A percentile compares a stretch with the other conserved stretches of the same genome.
Conservation (phyloP, 2,329 filamentous ascomycete genomes). For the Hypoxylon rubiginosum region DNA sequence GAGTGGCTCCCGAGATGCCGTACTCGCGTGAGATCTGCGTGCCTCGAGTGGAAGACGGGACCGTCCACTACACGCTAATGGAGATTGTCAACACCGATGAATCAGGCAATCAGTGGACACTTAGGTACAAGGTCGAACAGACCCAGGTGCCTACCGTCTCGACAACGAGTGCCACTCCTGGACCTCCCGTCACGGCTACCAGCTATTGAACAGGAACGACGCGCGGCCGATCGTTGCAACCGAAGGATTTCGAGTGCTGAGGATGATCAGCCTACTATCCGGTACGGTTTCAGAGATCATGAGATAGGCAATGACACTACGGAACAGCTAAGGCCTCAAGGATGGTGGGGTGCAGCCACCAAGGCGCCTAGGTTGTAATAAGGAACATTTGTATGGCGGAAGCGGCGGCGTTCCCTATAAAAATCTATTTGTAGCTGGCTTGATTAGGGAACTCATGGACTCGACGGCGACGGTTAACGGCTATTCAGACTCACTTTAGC, state of each 20-base stretch:
- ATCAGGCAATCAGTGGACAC: conserved; percentile 56
- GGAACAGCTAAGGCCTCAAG: conserved; percentile 16
- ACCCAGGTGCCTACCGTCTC: conserved; percentile 41
- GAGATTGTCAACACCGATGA: conserved; percentile 58
- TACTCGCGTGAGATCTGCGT: conserved; percentile 60
- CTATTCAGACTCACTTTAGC: conserved; percentile 18
- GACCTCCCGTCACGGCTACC: conserved; percentile 40
- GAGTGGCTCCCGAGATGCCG: conserved; percentile 45
- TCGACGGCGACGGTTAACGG: conserved; percentile 2
- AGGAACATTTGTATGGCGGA: conserved; percentile 33
- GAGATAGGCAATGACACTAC: conserved; percentile 22
- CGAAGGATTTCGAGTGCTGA: conserved; percentile 13
- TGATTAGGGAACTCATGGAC: conserved; percentile 11
- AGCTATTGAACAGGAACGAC: conserved; percentile 27
- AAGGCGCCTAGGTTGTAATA: conserved; percentile 19
- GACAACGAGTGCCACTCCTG: conserved; percentile 48
- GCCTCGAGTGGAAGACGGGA: conserved; percentile 60
- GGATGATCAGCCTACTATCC: conserved; percentile 14
- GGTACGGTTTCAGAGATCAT: conserved; percentile 17
- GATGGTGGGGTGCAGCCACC: conserved; percentile 34
- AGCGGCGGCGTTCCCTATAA: conserved; percentile 29
- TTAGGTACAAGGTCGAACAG: conserved; percentile 53
- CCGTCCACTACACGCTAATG: conserved; percentile 63
- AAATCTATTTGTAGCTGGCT: conserved; percentile 23
- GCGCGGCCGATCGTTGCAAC: conserved; percentile 10